Evolutionary conservation across 345 rosid species (phyloP).

Genomic region (Eutrema heterophyllum): DNA sequence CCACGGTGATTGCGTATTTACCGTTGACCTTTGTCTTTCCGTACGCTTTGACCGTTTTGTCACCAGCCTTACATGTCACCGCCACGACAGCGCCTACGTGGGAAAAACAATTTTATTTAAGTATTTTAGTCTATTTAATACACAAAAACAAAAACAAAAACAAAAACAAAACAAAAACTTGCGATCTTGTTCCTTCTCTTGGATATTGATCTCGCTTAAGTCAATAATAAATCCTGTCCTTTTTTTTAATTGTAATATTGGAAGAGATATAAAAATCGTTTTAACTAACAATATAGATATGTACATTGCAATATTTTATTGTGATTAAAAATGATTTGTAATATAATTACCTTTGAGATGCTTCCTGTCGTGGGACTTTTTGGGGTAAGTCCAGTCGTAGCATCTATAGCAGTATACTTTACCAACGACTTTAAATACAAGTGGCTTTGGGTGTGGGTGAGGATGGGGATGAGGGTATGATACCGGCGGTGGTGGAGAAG

Average conservation of each 20-base stretch:
- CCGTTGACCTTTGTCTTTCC: slow-evolving; percentile 61
- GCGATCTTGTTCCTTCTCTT: no score
- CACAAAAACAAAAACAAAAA: no score
- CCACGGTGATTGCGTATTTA: slow-evolving; percentile 48
- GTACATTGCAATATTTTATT: neutral
- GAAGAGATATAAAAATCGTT: neutral
- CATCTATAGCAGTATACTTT: slow-evolving; percentile 29
- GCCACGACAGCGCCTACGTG: slow-evolving; percentile 59
- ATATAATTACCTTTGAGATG: slow-evolving; percentile 55
- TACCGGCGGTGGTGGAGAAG: slow-evolving; percentile 42
- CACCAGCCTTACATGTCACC: slow-evolving; percentile 51
- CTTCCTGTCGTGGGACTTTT: slow-evolving; percentile 50
- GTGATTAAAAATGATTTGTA: neutral
- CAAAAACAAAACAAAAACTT: no score
- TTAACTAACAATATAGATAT: neutral
- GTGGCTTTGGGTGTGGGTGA: slow-evolving; percentile 38
- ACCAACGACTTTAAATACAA: slow-evolving; percentile 28
- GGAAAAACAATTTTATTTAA: neutral
- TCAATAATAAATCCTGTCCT: neutral
- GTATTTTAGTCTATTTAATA: no score
- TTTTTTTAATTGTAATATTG: neutral
- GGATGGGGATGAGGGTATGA: slow-evolving; percentile 23
- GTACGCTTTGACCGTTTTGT: slow-evolving; percentile 42
- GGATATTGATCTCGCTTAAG: neutral
- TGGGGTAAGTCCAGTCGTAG: slow-evolving; percentile 31